A percentile compares a stretch with the other conserved stretches of the same genome.
Conservation (phyloP, 495 filamentous ascomycete species). For the Cenococcum geophilum region DNA sequence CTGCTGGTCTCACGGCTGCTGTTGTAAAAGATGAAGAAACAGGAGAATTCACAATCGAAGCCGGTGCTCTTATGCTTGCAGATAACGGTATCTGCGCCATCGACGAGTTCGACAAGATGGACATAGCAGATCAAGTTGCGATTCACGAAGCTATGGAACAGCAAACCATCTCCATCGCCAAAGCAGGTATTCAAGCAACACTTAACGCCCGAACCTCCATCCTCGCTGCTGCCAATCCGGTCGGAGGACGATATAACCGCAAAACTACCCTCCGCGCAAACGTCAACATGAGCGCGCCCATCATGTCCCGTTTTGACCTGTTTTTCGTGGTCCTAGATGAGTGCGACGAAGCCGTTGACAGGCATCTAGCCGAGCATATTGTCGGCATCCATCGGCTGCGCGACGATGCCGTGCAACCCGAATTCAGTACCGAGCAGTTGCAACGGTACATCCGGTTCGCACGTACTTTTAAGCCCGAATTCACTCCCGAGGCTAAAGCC, state of each 20-base stretch:
- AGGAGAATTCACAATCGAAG: slow-evolving; percentile 97
- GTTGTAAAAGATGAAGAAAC: slow-evolving; percentile 98
- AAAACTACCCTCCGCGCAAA: slow-evolving; percentile 90
- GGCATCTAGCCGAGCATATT: slow-evolving; percentile 88
- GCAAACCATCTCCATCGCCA: slow-evolving; percentile 98
- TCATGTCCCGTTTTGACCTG: slow-evolving; percentile 98
- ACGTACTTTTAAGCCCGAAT: slow-evolving; percentile 87
- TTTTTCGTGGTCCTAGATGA: slow-evolving; percentile 99
- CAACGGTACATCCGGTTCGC: slow-evolving; percentile 98
- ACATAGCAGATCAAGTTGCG: slow-evolving; percentile 92
- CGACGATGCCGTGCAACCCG: slow-evolving; percentile 82
- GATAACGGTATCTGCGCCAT: slow-evolving; percentile 97
- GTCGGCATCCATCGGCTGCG: slow-evolving; percentile 88
- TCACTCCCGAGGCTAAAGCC: slow-evolving; percentile 77
- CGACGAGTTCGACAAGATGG: slow-evolving; percentile 99
- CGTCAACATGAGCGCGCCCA: slow-evolving; percentile 96
- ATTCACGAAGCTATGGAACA: slow-evolving; percentile 99
- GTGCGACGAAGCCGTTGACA: slow-evolving; percentile 85
- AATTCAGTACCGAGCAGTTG: slow-evolving; percentile 93
- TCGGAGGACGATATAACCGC: slow-evolving; percentile 93
- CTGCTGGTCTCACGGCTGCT: slow-evolving; percentile 93
- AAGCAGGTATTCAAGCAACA: slow-evolving; percentile 96
- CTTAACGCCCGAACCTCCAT: slow-evolving; percentile 93
- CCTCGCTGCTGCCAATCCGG: slow-evolving; percentile 92
- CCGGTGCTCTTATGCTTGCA: slow-evolving; percentile 95